Evolutionary conservation across 257 asterid genomes (phyloP), one percentile per base, ranked within the genome.

Genomic region (Solanum acaule): DNA sequence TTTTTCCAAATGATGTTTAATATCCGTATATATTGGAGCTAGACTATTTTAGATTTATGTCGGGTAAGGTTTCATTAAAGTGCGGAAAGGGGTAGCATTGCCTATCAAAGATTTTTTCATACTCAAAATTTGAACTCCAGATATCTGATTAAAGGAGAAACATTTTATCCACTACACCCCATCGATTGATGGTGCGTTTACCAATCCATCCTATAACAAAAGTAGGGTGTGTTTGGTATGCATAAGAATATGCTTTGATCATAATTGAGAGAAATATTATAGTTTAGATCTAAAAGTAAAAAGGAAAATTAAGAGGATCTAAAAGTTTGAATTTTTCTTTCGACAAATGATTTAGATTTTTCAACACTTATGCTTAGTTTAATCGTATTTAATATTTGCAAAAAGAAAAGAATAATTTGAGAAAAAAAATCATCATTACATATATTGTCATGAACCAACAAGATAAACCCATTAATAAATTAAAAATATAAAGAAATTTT

Each of bases 81-180:
- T 16, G 63, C 10, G 63, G 63, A 18, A 18, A 52, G n/a, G 1
- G 63, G 5, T 40, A 18, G 10, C 63, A 52, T 18, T 52, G 4
- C 4, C n/a, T 52, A 52, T 2, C 22, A 49, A 49, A 52, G 8
- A 15, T 49, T 49, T 49, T 49, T 44, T 4, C 3, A 46, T 4
- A 46, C 20, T 46, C 20, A 15, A 5, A 0, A 49, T 0, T 52
- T 1, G 2, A 52, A 52, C 2, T 52, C 0, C 0, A 52, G 6
- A 2, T 16, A 52, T 52, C 23, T 52, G 0, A 52, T 52, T 16
- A 16, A 52, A 52, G 1, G 0, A 52, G 0, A 52, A 16, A 16
- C 1, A 16, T 16, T 52, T 52, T 16, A 52, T 52, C 9, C 10
- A 16, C 23, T 16, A 16, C 63, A 18, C n/a, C n/a, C n/a, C 10